Percentiles rank a stretch among this genome's conserved stretches.
phyloP scores from a whole-genome alignment of 2,329 filamentous ascomycete genomes.

The Fusarium sp. region DNA sequence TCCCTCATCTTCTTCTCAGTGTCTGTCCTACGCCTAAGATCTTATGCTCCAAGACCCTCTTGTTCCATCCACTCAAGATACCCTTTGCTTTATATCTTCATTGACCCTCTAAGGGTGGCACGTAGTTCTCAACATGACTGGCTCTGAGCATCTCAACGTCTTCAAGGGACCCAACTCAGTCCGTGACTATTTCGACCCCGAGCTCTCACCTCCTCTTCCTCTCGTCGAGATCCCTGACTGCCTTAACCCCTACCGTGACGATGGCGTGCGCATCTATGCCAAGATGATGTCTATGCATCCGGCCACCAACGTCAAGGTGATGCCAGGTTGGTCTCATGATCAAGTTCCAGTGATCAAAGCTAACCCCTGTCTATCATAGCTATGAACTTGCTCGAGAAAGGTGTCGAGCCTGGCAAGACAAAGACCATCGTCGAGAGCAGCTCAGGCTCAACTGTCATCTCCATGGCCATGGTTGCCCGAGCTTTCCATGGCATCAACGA shows the following conservation, averaged over 20 bases:
- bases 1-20: background rate
- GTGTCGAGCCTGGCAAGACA: slow-evolving; percentile 57
- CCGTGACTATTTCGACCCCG: slow-evolving; percentile 68
- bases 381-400: slow-evolving; percentile 61
- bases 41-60: background rate
- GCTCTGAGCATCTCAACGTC: slow-evolving; percentile 56
- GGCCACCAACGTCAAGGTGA: slow-evolving; percentile 70
- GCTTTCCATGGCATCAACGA: slow-evolving; percentile 52
- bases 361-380: slow-evolving; percentile 35
- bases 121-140: slow-evolving; percentile 38
- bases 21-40: background rate
- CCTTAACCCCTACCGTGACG: slow-evolving; percentile 65
- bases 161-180: slow-evolving; percentile 66
- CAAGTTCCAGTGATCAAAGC: background rate
- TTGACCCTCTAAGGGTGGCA: slow-evolving; percentile 1
- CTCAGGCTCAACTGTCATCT: slow-evolving; percentile 71
- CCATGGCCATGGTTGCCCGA: slow-evolving; percentile 57
- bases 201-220: slow-evolving; percentile 65
- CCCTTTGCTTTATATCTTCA: background rate
- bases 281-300: slow-evolving; percentile 73
- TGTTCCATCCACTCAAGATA: background rate
- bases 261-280: slow-evolving; percentile 71
- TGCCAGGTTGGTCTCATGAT: slow-evolving; percentile 58
- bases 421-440: slow-evolving; percentile 68
- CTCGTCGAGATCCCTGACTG: slow-evolving; percentile 67